Evolutionary conservation across 73 alveolate species (phyloP).

Genomic region (Paraurostyla sp.): DNA sequence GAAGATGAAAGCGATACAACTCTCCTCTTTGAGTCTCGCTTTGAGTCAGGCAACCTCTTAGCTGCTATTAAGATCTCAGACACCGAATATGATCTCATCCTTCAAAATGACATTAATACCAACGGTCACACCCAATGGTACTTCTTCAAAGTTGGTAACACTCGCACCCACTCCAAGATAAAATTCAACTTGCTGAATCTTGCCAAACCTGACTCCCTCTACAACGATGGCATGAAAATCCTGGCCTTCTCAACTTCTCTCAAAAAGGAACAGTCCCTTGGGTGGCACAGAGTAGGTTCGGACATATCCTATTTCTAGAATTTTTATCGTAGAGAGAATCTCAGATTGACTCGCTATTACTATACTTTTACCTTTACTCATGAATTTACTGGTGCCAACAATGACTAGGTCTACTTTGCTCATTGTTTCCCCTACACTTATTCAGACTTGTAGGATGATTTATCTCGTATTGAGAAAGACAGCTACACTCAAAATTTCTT

Average conservation of each 20-base stretch:
- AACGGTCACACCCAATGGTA: constrained; percentile 99
- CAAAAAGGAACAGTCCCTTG: constrained; percentile 46
- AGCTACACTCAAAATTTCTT: background rate
- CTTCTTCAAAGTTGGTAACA: constrained; percentile 95
- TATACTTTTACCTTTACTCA: constrained; percentile 87
- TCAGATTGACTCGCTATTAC: constrained; percentile 20
- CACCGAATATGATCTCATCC: constrained; percentile 63
- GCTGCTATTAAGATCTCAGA: constrained; percentile 70
- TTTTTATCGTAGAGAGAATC: background rate
- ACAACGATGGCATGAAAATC: constrained; percentile 45
- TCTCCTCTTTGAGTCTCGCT: constrained; percentile 73
- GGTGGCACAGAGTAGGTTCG: constrained; percentile 32
- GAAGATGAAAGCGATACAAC: constrained; percentile 69
- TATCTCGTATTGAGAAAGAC: constrained; percentile 45
- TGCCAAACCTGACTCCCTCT: constrained; percentile 70
- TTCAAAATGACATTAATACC: constrained; percentile 96
- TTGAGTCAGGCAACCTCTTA: constrained; percentile 64
- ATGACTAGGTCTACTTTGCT: constrained; percentile 89
- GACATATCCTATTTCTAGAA: constrained; percentile 5
- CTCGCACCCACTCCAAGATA: constrained; percentile 90
- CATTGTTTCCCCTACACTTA: constrained; percentile 90
- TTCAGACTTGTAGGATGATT: constrained; percentile 80
- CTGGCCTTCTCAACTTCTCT: background rate
- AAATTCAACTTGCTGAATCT: constrained; percentile 98
- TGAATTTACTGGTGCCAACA: constrained; percentile 72